Base-by-base conservation (phyloP, 257 asterid genomes). In the Gentiana macrophylla region DNA sequence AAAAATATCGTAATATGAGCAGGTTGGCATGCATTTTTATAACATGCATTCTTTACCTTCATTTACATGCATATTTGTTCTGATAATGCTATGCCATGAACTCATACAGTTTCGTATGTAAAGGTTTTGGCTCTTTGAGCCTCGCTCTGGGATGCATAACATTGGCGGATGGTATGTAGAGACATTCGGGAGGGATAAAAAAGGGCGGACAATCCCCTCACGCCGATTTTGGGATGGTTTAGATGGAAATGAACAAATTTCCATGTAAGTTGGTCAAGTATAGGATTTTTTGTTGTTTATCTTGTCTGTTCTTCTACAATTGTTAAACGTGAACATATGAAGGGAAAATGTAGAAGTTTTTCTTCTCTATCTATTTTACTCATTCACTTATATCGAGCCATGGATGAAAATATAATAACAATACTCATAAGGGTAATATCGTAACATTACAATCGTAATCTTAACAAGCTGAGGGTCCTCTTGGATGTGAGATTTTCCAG, bases 121-220 rank as follows among this genome's bases (percentile, higher is more conserved):
- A 82, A 91, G 96, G 70, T 87, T 72, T 81, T 91, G 98, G 98
- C 74, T 87, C 60, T 91, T 91, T 74, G 96, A 91, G 77, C 98
- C 98, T 72, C 95, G 98, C 62, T 79, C 94, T 74, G 79, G 84
- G 35, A 73, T 77, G 94, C 98, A 91, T 74, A 95, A 91, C 53
- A 71, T 76, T 64, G 96, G 98, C 70, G 98, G 98, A 62, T 91
- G 98, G 96, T 87, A 87, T 61, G 74, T 91, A 59, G 98, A 91
- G 83, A 86, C 95, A 51, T 91, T 75, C 67, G 96, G 94, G 59
- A 79, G 77, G 73, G 84, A 91, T 67, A 64, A 70, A 53, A 86
- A 86, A 74, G 92, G 89, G 12, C 82, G 84, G 67, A 82, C 62
- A 62, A 77, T 79, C 60, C 83, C 78, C 62, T 60, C 80, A 32